Evolutionary conservation across 2,329 filamentous ascomycete genomes (phyloP).

Genomic region (Fusarium tupiense): DNA sequence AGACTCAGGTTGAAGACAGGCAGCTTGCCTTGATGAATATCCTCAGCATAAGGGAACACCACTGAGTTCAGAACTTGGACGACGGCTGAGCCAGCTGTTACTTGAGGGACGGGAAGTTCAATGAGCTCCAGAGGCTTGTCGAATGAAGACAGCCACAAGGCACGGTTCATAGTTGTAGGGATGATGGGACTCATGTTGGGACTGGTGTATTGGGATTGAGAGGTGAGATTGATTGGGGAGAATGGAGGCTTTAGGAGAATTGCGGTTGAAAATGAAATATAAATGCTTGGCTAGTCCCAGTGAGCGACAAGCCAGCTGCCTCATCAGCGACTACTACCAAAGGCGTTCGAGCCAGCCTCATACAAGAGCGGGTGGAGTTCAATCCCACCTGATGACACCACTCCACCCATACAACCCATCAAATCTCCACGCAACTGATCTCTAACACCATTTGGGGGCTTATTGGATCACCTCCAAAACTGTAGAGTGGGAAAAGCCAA

Average conservation of each 20-base stretch:
- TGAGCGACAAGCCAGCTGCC: not conserved
- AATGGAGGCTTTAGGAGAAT: not conserved
- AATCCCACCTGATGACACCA: not conserved
- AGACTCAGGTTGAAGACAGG: not conserved
- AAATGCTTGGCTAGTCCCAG: not conserved
- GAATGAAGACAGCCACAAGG: not conserved
- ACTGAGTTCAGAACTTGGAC: not conserved
- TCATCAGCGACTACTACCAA: not conserved
- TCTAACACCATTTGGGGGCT: not conserved
- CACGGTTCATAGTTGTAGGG: not conserved
- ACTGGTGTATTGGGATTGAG: not conserved
- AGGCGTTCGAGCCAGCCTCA: not conserved
- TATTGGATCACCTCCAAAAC: not conserved
- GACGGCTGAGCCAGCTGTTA: not conserved
- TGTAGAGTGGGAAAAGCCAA: not conserved
- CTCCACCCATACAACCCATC: not conserved
- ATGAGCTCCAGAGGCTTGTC: not conserved
- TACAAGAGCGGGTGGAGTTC: not conserved
- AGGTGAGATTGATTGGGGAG: not conserved
- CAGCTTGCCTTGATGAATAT: not conserved
- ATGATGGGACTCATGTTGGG: not conserved
- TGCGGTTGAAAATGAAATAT: not conserved
- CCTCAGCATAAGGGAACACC: not conserved
- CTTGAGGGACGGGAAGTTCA: not conserved
- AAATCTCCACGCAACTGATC: not conserved